Conservation (phyloP, 768 basidiomycete genomes). For the Naganishia friedmannii region DNA sequence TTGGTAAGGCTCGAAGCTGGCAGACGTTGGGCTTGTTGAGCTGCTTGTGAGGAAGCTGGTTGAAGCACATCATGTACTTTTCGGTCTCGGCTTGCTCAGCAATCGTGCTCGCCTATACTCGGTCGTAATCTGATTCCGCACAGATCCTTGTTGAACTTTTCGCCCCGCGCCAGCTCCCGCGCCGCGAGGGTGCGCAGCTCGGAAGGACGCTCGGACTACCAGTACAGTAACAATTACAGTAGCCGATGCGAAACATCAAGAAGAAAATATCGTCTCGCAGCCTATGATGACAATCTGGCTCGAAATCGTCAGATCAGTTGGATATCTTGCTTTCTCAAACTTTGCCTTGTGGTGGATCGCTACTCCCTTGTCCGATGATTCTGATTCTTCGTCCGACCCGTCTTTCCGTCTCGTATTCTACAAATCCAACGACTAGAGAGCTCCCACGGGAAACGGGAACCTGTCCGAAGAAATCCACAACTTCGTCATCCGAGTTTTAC, state of each 20-base stretch:
- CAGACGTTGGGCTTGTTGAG: too few species aligned
- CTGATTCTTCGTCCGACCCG: not conserved
- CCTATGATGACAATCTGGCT: not conserved
- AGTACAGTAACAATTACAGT: not conserved
- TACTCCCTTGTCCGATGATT: not conserved
- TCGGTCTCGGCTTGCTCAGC: too few species aligned
- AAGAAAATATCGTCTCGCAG: not conserved
- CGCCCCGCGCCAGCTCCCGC: too few species aligned
- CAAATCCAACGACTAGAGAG: not conserved
- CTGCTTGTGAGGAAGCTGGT: too few species aligned
- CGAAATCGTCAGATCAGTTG: not conserved
- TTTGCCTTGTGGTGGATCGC: not conserved
- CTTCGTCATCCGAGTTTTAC: constrained; percentile 17
- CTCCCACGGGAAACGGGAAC: not conserved
- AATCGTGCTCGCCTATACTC: not conserved
- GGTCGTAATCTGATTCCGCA: not conserved
- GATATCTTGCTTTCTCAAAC: not conserved
- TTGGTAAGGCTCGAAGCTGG: too few species aligned
- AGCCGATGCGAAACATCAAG: not conserved
- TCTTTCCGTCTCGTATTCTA: not conserved
- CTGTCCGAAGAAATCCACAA: not conserved
- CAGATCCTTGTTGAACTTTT: too few species aligned
- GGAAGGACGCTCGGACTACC: not conserved
- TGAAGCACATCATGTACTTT: too few species aligned
- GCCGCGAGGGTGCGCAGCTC: not conserved